These are phyloP conservation scores for Lichenothelia convexa DNA, from an alignment of 495 filamentous ascomycete genomes.

Conservation along the genomic window DNA sequence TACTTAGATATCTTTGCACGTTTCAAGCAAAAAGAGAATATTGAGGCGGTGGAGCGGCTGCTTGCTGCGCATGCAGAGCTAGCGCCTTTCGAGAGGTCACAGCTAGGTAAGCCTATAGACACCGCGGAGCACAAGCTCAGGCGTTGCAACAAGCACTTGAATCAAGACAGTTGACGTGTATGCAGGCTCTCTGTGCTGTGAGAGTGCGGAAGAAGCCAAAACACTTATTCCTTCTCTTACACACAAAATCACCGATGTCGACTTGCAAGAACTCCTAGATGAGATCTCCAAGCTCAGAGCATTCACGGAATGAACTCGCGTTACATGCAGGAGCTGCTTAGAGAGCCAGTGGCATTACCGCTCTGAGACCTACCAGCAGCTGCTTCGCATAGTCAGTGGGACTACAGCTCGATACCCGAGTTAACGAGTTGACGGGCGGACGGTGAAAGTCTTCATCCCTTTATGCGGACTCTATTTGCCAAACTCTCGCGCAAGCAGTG, in stretches of 20 bases:
- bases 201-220: conserved; percentile 86
- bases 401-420: too few species aligned
- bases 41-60: conserved; percentile 75
- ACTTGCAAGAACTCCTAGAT: conserved; percentile 70
- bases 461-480: too few species aligned
- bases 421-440: too few species aligned
- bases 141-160: conserved; percentile 1
- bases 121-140: too few species aligned
- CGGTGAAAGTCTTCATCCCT: too few species aligned
- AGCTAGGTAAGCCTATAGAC: conserved; percentile 78
- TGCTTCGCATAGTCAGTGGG: too few species aligned
- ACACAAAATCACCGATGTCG: conserved; percentile 73
- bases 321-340: background rate
- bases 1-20: conserved; percentile 87
- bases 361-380: too few species aligned
- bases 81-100: conserved; percentile 78
- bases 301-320: conserved; percentile 3
- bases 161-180: conserved; percentile 1
- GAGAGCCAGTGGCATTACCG: too few species aligned
- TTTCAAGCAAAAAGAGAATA: conserved; percentile 86
- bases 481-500: too few species aligned
- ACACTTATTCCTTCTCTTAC: conserved; percentile 80
- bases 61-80: conserved; percentile 59
- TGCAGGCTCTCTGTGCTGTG: conserved; percentile 74
- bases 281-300: conserved; percentile 62